phyloP scores from a whole-genome alignment of 2,329 filamentous ascomycete genomes.

The Fusarium aywerte region DNA sequence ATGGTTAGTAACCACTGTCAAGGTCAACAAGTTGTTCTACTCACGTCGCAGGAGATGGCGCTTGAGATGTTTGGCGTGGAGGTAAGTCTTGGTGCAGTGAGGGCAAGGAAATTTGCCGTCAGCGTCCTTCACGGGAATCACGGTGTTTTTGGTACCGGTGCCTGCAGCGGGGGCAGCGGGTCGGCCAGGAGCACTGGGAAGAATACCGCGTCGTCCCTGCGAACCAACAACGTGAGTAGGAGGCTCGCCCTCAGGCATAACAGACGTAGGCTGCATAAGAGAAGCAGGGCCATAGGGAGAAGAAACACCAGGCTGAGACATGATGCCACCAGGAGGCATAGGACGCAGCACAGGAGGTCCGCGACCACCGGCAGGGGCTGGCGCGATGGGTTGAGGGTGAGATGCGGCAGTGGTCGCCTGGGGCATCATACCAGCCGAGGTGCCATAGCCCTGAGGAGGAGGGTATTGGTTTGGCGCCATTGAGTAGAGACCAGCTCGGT shows the following conservation, averaged over 20 bases:
- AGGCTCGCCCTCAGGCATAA: constrained; percentile 68
- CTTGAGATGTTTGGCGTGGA: constrained; percentile 97
- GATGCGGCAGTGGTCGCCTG: constrained; percentile 73
- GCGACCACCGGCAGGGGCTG: constrained; percentile 70
- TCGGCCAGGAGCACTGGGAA: constrained; percentile 89
- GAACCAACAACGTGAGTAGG: constrained; percentile 95
- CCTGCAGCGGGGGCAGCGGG: constrained; percentile 80
- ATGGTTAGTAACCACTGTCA: constrained; percentile 45
- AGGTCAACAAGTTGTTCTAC: constrained; percentile 57
- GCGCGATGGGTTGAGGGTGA: constrained; percentile 80
- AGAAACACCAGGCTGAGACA: constrained; percentile 66
- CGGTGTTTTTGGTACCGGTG: constrained; percentile 78
- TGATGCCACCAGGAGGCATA: constrained; percentile 75
- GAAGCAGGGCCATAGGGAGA: constrained; percentile 70
- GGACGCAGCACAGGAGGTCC: constrained; percentile 71
- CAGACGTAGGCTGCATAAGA: constrained; percentile 66
- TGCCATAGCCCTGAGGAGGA: constrained; percentile 65
- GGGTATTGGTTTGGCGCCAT: constrained; percentile 68
- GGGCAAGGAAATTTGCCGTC: constrained; percentile 98
- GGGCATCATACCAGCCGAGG: constrained; percentile 71
- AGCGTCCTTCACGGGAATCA: constrained; percentile 92
- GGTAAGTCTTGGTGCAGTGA: constrained; percentile 97
- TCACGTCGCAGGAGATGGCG: constrained; percentile 95
- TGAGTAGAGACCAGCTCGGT: constrained; percentile 62
- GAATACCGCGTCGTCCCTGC: constrained; percentile 88